Evolutionary conservation across 2,329 filamentous ascomycete species (phyloP).

Genomic region (Akanthomyces uredinophilus): DNA sequence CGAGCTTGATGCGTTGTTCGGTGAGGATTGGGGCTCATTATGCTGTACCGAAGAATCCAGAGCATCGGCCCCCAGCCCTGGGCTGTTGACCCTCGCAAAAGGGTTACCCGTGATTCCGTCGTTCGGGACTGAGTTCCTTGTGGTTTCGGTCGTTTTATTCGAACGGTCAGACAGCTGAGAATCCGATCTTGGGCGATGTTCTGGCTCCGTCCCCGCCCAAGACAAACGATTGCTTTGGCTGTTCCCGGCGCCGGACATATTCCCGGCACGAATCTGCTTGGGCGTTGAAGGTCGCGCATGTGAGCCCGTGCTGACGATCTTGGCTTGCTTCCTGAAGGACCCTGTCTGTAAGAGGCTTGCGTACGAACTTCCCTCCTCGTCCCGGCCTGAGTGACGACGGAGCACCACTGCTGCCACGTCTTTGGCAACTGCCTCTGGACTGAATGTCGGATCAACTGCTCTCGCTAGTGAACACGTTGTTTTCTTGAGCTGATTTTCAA

Average conservation of each 20-base stretch:
- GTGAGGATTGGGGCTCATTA: neutral
- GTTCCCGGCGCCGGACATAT: neutral
- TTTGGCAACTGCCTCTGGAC: slow-evolving; percentile 8
- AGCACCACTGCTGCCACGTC: slow-evolving; percentile 2
- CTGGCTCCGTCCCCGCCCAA: neutral
- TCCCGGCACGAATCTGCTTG: neutral
- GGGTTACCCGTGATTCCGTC: slow-evolving; percentile 53
- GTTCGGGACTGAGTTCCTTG: slow-evolving; percentile 27
- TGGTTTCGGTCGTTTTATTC: neutral
- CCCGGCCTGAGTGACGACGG: neutral
- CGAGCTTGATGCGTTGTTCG: neutral
- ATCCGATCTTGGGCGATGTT: slow-evolving; percentile 7
- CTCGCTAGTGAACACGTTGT: slow-evolving; percentile 11
- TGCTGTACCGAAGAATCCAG: slow-evolving; percentile 24
- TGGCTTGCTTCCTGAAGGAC: neutral
- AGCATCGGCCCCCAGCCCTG: slow-evolving; percentile 25
- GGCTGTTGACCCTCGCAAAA: slow-evolving; percentile 43
- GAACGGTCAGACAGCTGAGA: slow-evolving; percentile 21
- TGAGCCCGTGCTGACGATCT: neutral
- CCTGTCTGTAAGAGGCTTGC: neutral
- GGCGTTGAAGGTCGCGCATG: neutral
- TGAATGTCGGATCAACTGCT: neutral
- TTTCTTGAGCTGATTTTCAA: neutral
- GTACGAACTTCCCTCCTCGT: neutral
- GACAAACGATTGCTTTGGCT: neutral